Evolutionary conservation across 805 yeast genomes (phyloP), one percentile per base, ranked within the genome.

Genomic region (Gaillardinia entomophila): DNA sequence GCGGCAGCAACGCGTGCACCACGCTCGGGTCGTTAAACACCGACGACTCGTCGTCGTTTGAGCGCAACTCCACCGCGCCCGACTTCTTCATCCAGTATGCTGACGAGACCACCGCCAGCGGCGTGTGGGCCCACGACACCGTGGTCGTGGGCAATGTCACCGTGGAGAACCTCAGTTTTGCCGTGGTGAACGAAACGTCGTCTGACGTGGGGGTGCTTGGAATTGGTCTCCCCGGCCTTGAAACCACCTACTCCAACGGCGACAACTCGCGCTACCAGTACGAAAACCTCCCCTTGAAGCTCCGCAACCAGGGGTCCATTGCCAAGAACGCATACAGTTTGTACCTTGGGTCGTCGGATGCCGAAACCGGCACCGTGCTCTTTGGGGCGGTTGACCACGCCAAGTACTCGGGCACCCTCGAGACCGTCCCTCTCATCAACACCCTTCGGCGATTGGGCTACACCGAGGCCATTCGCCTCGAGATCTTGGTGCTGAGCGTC

Each of bases 181-280:
- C 94, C 2, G 76, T 87, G 16, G 94, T 84, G 3, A 75, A 76
- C 48, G 53, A 56, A 23, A 73, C 86, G 2, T 75, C 77, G 39
- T 77, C 89, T 3, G 54, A 75, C 6, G 59, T 71, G 37, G 90
- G 94, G 35, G 90, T 85, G 16, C 56, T 84, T 26, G 88, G 89
- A 17, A 75, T 84, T 40, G 90, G 92, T 8, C 64, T 82, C 31
- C 59, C 74, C 4, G 82, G 77, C 11, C 66, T 83, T 34, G 95
- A 88, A 55, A 65, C 75, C 3, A 82, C 90, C 1, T 55, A 49
- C 43, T 19, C 22, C 10, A 19, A 10, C 10, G 40, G 41, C 2
- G 32, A 28, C 15, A 32, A 38, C 24, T 7, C 32, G 20, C n/a
- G n/a, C n/a, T 58, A 61, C 47, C 41, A 38, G 26, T 66, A 66